These are phyloP conservation scores for Phytophthora sp. DNA, from an alignment of 352 stramenopile genomes.

Conservation along the genomic window DNA sequence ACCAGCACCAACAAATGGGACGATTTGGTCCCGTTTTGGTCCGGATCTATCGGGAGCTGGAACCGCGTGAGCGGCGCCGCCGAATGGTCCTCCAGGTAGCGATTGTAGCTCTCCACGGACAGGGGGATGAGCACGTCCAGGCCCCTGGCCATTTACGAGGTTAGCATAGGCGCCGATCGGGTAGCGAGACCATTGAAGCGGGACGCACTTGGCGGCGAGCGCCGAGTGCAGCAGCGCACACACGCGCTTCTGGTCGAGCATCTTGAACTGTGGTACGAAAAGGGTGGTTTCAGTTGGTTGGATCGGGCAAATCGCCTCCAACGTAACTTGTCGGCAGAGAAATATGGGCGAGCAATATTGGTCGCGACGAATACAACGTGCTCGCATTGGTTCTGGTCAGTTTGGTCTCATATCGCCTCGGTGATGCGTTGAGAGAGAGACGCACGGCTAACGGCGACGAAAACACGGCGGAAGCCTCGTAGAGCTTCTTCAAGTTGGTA, in stretches of 20 bases:
- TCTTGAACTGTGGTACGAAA: not conserved
- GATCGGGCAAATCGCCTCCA: too few species aligned
- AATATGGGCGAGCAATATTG: too few species aligned
- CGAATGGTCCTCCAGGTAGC: conserved; percentile 40
- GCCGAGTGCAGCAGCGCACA: conserved; percentile 20
- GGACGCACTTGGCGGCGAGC: conserved; percentile 24
- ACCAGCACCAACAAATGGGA: conserved; percentile 72
- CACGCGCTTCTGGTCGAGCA: conserved; percentile 22
- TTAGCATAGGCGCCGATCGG: not conserved
- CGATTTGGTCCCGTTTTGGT: conserved; percentile 7
- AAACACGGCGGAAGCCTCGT: too few species aligned
- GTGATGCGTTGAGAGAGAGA: too few species aligned
- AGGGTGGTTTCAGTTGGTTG: too few species aligned
- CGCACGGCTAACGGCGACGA: too few species aligned
- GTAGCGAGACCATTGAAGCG: not conserved
- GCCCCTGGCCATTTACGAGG: conserved; percentile 34
- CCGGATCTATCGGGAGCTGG: conserved; percentile 38
- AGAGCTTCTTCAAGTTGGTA: too few species aligned
- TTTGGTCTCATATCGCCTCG: too few species aligned
- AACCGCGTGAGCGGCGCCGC: conserved; percentile 45
- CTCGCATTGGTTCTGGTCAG: too few species aligned
- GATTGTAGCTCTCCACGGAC: conserved; percentile 72
- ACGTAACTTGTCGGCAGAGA: too few species aligned
- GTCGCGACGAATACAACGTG: too few species aligned
- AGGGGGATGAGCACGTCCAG: conserved; percentile 74